Base-by-base conservation (phyloP, 345 rosid species). In the Pistacia atlantica region DNA sequence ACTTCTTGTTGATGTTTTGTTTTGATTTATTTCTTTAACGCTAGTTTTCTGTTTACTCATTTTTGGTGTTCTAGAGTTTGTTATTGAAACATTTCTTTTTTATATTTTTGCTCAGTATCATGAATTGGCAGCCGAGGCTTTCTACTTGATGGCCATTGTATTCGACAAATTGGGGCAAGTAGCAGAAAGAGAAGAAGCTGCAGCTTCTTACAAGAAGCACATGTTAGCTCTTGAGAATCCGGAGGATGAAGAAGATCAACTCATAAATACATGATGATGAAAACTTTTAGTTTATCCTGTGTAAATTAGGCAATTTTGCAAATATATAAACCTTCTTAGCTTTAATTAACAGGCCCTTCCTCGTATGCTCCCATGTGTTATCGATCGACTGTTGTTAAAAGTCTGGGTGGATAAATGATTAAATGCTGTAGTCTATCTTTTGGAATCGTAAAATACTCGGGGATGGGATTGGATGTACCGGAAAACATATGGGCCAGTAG, bases 111-210 rank as follows among this genome's bases (percentile, higher is more conserved):
- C 58, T 45, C 93, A 93, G 98, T 94, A 91, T 81, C 97, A 92
- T 82, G 99, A 94, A 84, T 72, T 92, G 81, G 93, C 92, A 56
- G 95, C 94, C 0, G 97, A 93, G 86, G 88, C 93, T 18, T 91
- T 85, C 76, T 92, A 94, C 77, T 84, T 92, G 84, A 89, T 84
- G 91, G 94, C 97, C 38, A 79, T 89, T 55, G 83, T 84, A 59
- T 89, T 70, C 62, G 89, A 93, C 90, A 88, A 90, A 78, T 54
- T 93, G 79, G 94, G 93, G 59, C 81, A 58, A 61, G 13, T 74
- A 17, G 85, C 84, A 61, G 84, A 93, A 72, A 88, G 99, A 77
- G 97, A 93, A 81, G 91, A 88, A 83, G 98, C 93, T 65, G 94
- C 97, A 18, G 78, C 88, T 73, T 84, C 89, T 22, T 94, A 94